phyloP scores from a whole-genome alignment of 805 yeast genomes.

The Teunomyces lycoperdinae region DNA sequence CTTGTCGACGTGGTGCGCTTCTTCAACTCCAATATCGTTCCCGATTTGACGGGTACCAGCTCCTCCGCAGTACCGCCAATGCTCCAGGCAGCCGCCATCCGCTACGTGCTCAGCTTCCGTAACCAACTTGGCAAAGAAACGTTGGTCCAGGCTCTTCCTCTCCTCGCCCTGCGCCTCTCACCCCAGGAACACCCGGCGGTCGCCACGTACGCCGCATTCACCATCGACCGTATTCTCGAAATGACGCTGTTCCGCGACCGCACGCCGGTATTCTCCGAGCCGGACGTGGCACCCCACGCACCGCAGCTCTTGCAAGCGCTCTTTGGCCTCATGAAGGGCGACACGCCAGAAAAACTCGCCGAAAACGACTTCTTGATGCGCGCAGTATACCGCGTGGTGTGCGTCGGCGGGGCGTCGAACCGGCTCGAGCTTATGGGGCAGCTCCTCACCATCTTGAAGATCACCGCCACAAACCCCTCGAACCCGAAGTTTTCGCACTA shows the following conservation, averaged over 20 bases:
- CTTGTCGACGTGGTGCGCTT: slow-evolving; percentile 84
- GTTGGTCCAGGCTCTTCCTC: slow-evolving; percentile 72
- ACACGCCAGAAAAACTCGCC: slow-evolving; percentile 82
- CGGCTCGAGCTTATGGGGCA: slow-evolving; percentile 56
- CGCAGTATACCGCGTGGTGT: slow-evolving; percentile 77
- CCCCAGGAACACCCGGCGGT: slow-evolving; percentile 66
- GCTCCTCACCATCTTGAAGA: slow-evolving; percentile 62
- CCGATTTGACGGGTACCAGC: slow-evolving; percentile 56
- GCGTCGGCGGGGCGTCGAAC: slow-evolving; percentile 54
- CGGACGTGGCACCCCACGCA: slow-evolving; percentile 62
- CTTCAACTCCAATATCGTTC: slow-evolving; percentile 76
- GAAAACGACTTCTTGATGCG: slow-evolving; percentile 94
- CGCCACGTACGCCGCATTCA: slow-evolving; percentile 89
- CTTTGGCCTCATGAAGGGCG: slow-evolving; percentile 55
- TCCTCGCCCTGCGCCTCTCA: slow-evolving; percentile 64
- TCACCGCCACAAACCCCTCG: slow-evolving; percentile 85
- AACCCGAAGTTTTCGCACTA: slow-evolving; percentile 93
- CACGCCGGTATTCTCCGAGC: slow-evolving; percentile 62
- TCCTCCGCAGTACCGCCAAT: slow-evolving; percentile 59
- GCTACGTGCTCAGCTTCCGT: slow-evolving; percentile 84
- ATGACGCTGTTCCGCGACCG: slow-evolving; percentile 58
- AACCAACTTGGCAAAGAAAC: slow-evolving; percentile 90
- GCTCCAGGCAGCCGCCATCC: slow-evolving; percentile 87
- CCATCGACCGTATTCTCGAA: slow-evolving; percentile 83
- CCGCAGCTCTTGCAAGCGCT: slow-evolving; percentile 62